Evolutionary conservation across 1,284 basidiomycete genomes (phyloP), one percentile per base, ranked within the genome.

Genomic region (Sanguinoderma infundibulare): DNA sequence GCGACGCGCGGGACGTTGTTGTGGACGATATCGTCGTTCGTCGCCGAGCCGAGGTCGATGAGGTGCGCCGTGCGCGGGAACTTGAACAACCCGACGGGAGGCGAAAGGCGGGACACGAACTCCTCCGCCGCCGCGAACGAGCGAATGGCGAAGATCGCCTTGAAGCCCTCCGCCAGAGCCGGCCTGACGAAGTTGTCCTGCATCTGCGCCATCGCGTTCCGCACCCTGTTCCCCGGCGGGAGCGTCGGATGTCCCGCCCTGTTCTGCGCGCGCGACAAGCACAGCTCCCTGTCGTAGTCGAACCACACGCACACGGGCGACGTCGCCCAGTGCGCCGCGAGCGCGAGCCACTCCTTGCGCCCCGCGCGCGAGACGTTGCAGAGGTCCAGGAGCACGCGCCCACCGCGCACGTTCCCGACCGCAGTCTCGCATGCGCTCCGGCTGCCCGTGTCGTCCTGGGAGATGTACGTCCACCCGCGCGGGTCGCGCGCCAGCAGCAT

Each of bases 61-160:
- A 87, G 70, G 69, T 88, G 86, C 0, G 83, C 75, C 4, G 86
- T 89, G 22, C 86, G 79, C 40, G 86, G 86, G 67, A 87, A 88
- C 67, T 87, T 88, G 73, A 79, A 77, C 12, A 87, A 72, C 10
- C 67, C 69, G 5, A 81, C 62, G 3, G 78, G 73, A 2, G 81
- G 78, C 0, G 81, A 82, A n/a, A 88, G 69, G 2, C 76, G 74
- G 8, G 67, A 64, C 2, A 85, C 75, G 9, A 85, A 75, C 50
- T 85, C 80, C 38, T 78, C 69, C 4, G 81, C 81, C 7, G 84
- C 84, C 2, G 77, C 74, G 62, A 86, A 83, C 2, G 83, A 84
- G 17, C 77, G 74, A 20, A 87, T 70, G 35, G 71, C 75, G 9
- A 82, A 70, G 40, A 87, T 67, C 1, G 79, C 78, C 57, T 79